Conservation (phyloP, 768 basidiomycete species). For the Lactarius psammicola region DNA sequence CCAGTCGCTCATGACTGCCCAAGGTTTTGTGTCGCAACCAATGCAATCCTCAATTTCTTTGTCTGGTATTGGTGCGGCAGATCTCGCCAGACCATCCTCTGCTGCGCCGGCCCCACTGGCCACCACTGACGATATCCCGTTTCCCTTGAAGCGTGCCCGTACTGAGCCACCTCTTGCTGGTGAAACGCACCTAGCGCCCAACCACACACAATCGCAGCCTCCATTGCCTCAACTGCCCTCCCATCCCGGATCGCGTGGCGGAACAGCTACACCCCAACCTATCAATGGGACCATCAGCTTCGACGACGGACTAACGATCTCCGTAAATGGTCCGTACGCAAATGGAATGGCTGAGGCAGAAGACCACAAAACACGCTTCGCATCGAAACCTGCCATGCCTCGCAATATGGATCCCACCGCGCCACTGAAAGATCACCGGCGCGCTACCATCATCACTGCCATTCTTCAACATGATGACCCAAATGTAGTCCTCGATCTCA, state of each 20-base stretch:
- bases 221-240: constrained; percentile 32
- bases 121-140: constrained; percentile 62
- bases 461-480: constrained; percentile 74
- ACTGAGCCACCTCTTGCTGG: constrained; percentile 43
- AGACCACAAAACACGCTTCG: constrained; percentile 53
- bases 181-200: constrained; percentile 11
- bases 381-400: constrained; percentile 60
- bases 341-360: constrained; percentile 45
- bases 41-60: constrained; percentile 37
- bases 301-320: constrained; percentile 40
- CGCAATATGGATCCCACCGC: constrained; percentile 54
- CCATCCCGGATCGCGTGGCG: constrained; percentile 35
- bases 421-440: constrained; percentile 49
- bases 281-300: constrained; percentile 23
- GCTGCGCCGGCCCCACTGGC: constrained; percentile 40
- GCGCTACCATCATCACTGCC: constrained; percentile 60
- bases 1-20: constrained; percentile 29
- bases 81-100: constrained; percentile 53
- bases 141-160: constrained; percentile 70
- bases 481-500: constrained; percentile 53
- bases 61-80: constrained; percentile 47
- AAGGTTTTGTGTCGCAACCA: constrained; percentile 19
- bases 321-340: constrained; percentile 45
- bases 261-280: constrained; percentile 25
- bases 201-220: constrained; percentile 28